These are phyloP conservation scores for Ricinus communis DNA, from an alignment of 345 rosid genomes.

Conservation along the genomic window DNA sequence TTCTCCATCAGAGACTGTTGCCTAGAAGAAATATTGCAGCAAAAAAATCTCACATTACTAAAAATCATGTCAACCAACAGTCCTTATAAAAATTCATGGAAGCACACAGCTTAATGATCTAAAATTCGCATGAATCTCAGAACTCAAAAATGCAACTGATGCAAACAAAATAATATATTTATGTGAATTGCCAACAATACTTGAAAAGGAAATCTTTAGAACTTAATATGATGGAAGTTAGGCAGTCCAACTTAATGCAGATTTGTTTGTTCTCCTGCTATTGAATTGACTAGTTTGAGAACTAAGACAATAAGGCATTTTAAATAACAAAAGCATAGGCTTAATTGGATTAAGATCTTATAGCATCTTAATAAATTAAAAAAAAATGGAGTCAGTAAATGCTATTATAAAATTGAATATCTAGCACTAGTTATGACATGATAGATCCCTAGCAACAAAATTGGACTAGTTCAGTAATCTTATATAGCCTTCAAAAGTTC, in stretches of 20 bases:
- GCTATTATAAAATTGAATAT: no score
- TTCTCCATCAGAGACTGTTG: conserved; percentile 91
- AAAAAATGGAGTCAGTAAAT: no score
- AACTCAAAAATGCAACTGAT: not conserved
- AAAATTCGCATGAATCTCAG: conserved; percentile 6
- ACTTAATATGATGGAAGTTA: not conserved
- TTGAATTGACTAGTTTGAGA: not conserved
- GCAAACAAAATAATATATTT: conserved; percentile 1
- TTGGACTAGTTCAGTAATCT: conserved; percentile 20
- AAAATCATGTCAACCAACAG: not conserved
- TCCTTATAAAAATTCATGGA: conserved; percentile 1
- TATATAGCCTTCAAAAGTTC: conserved; percentile 19
- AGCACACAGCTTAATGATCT: conserved; percentile 4
- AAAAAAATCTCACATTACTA: conserved; percentile 16
- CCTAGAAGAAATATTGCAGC: conserved; percentile 67
- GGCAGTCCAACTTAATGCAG: not conserved
- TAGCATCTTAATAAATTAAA: not conserved
- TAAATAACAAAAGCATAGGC: not conserved
- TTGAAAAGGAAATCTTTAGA: not conserved
- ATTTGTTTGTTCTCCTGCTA: not conserved
- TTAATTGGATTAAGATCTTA: conserved; percentile 1
- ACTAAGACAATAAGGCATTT: not conserved
- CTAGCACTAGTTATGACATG: not conserved
- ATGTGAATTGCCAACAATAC: not conserved
- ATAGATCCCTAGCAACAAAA: not conserved